Percentiles rank a stretch among this genome's conserved stretches.
phyloP scores from a whole-genome alignment of 2,329 filamentous ascomycete species.

The Colletotrichum melonis region DNA sequence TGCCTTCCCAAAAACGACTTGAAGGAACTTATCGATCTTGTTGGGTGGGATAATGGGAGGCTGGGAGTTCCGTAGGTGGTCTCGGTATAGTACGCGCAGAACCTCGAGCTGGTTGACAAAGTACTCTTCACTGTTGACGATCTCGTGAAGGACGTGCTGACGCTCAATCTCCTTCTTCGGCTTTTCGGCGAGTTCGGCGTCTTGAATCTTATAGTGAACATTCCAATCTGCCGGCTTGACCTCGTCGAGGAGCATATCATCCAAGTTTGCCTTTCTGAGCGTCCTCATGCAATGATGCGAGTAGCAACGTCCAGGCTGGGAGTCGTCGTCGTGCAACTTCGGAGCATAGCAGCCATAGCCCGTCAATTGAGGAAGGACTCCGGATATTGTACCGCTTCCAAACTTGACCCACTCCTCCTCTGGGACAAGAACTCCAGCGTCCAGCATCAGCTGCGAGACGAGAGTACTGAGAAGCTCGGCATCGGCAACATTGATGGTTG shows the following conservation, averaged over 20 bases:
- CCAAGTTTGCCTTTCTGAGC: conserved; percentile 91
- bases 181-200: conserved; percentile 77
- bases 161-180: conserved; percentile 90
- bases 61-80: conserved; percentile 77
- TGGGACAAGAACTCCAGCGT: conserved; percentile 79
- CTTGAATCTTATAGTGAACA: conserved; percentile 86
- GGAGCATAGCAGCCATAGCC: conserved; percentile 92
- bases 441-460: conserved; percentile 84
- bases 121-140: conserved; percentile 90
- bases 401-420: conserved; percentile 99
- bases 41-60: conserved; percentile 85
- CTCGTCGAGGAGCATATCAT: conserved; percentile 76
- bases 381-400: conserved; percentile 81
- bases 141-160: conserved; percentile 95
- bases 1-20: conserved; percentile 89
- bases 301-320: conserved; percentile 82
- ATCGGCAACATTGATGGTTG: conserved; percentile 98
- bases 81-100: conserved; percentile 85
- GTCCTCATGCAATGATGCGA: conserved; percentile 94
- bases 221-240: conserved; percentile 86
- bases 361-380: conserved; percentile 93
- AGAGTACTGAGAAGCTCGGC: conserved; percentile 86
- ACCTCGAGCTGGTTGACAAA: conserved; percentile 93
- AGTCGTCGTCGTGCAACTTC: conserved; percentile 77
- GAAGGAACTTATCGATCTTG: conserved; percentile 82